Evolutionary conservation across 108 stramenopile genomes (phyloP), one percentile per base, ranked within the genome.

Genomic region (Conticribra weissflogii): DNA sequence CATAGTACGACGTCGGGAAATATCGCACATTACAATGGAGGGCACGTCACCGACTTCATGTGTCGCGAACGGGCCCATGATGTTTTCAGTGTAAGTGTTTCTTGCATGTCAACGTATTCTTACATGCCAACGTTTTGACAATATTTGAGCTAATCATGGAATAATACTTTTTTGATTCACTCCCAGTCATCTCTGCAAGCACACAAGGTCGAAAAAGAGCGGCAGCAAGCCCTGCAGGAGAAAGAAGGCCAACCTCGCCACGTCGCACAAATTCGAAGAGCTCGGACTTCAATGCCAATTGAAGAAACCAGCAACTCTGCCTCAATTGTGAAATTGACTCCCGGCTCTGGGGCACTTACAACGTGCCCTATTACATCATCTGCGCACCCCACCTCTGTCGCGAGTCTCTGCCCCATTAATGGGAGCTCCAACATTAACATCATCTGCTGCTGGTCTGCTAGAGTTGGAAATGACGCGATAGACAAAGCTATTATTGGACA

Each of bases 231-330:
- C 9, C 74, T 77, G 30, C 74, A 81, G 27, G 93, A 91, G 28
- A 72, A 84, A 29, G 77, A 85, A 44, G 81, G 76, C 15, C 77
- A 84, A 46, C 93, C 93, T 1, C 75, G 89, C 63, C 86, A 87
- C 31, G 88, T 94, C 44, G 62, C 87, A 33, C 89, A 89, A 60
- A 94, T 94, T 83, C 90, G 93, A 15, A 74, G 90, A 34, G 88
- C 85, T 0, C 87, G 83, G 32, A 82, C 78, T 46, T 49, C 65
- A 0, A 44, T 80, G 32, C 57, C 70, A 15, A 48, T 28, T n/a
- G 44, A 59, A 45, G 76, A 70, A 30, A 45, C 54, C 14, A 46
- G 56, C 28, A 16, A 34, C 25, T 68, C 61, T 22, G 27, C 49
- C 24, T 49, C 62, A 46, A 54, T 18, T 17, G 24, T 3, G 15